A percentile compares a stretch with the other conserved stretches of the same genome.
These are phyloP conservation scores for Pseudogymnoascus sp. DNA, from an alignment of 2,329 filamentous ascomycete genomes.

Conservation along the genomic window DNA sequence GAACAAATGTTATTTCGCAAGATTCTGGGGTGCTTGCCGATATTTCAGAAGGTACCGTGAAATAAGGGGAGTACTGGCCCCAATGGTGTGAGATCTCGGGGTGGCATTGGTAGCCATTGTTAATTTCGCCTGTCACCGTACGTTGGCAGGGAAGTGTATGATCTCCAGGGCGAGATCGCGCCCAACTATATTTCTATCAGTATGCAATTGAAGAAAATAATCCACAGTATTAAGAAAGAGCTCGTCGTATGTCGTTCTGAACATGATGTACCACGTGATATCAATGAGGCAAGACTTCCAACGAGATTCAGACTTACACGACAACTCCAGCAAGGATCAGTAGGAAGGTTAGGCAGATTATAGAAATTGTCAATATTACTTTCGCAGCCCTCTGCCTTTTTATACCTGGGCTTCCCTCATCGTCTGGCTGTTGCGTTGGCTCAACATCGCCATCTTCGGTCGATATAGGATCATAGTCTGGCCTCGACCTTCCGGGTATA, in stretches of 20 bases:
- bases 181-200: background rate
- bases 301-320: background rate
- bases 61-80: slow-evolving; percentile 87
- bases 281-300: background rate
- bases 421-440: background rate
- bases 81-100: slow-evolving; percentile 38
- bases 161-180: background rate
- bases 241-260: background rate
- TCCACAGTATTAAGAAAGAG: background rate
- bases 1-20: slow-evolving; percentile 73
- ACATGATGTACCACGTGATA: background rate
- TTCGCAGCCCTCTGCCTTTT: background rate
- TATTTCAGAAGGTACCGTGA: slow-evolving; percentile 61
- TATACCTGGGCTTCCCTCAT: background rate
- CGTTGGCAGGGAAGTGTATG: background rate
- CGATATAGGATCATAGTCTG: background rate
- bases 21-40: slow-evolving; percentile 44
- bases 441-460: background rate
- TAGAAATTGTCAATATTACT: background rate
- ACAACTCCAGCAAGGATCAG: background rate
- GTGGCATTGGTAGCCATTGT: slow-evolving; percentile 25
- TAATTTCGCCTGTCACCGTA: slow-evolving; percentile 9
- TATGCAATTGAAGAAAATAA: background rate
- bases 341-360: background rate
- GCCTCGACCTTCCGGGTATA: background rate